Evolutionary conservation across 768 basidiomycete genomes (phyloP).

Genomic region (Lactifluus volemus): DNA sequence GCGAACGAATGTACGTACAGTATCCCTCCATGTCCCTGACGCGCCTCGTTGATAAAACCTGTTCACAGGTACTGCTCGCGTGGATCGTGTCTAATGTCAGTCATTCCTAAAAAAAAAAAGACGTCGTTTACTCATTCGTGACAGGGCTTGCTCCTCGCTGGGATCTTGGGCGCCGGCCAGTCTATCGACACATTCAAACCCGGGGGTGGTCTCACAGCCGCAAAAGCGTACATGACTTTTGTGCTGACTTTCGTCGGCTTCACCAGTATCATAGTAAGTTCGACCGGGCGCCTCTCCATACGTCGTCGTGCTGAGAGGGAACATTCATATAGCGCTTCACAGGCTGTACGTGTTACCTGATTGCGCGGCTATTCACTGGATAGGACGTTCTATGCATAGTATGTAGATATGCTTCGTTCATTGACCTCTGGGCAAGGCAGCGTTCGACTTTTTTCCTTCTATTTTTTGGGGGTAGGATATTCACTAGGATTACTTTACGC

Average conservation of each 20-base stretch:
- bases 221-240: conserved; percentile 71
- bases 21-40: no score
- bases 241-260: conserved; percentile 77
- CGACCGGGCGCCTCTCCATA: not conserved
- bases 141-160: conserved; percentile 60
- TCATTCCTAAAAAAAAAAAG: not conserved
- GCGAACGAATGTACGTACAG: conserved; percentile 62
- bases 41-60: not conserved
- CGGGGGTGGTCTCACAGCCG: conserved; percentile 40
- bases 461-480: not conserved
- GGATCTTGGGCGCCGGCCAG: conserved; percentile 56
- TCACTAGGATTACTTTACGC: not conserved
- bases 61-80: conserved; percentile 48
- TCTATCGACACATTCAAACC: conserved; percentile 52
- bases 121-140: not conserved
- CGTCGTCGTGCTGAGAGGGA: conserved; percentile 17
- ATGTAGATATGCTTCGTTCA: not conserved
- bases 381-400: conserved; percentile 17
- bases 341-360: conserved; percentile 48
- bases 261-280: conserved; percentile 51
- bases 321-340: conserved; percentile 38
- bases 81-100: conserved; percentile 84
- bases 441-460: not conserved
- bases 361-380: conserved; percentile 44
- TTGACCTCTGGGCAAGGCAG: not conserved